These are phyloP conservation scores for Saccharomyces hybrid DNA, from an alignment of 1,139 yeast genomes.

Conservation along the genomic window DNA sequence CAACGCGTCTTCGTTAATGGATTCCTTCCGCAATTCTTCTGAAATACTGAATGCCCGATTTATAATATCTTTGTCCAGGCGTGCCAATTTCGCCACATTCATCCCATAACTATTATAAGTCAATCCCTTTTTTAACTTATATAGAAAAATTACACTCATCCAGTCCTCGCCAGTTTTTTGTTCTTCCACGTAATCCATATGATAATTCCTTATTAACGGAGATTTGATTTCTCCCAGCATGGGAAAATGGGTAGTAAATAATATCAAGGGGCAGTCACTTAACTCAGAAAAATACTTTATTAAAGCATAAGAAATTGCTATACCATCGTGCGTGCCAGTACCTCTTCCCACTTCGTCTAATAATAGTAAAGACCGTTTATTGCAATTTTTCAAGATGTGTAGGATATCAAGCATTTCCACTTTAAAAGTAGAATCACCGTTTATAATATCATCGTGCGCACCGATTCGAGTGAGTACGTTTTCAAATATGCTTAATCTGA, in stretches of 20 bases:
- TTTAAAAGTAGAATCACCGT: slow-evolving; percentile 42
- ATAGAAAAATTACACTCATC: slow-evolving; percentile 48
- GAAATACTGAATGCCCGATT: slow-evolving; percentile 44
- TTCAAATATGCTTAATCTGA: slow-evolving; percentile 37
- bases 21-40: slow-evolving; percentile 34
- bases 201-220: slow-evolving; percentile 48
- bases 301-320: slow-evolving; percentile 74
- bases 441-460: slow-evolving; percentile 36
- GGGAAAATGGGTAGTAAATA: slow-evolving; percentile 90
- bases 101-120: slow-evolving; percentile 67
- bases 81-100: slow-evolving; percentile 69
- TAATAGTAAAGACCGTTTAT: slow-evolving; percentile 35
- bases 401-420: slow-evolving; percentile 44
- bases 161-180: slow-evolving; percentile 31
- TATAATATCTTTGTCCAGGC: slow-evolving; percentile 46
- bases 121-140: slow-evolving; percentile 50
- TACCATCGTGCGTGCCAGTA: slow-evolving; percentile 86
- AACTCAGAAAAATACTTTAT: slow-evolving; percentile 50
- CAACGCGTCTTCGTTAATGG: slow-evolving; percentile 9
- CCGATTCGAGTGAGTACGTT: slow-evolving; percentile 41
- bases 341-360: slow-evolving; percentile 50
- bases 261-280: slow-evolving; percentile 44
- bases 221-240: slow-evolving; percentile 45
- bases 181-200: slow-evolving; percentile 63
- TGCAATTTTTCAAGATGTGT: slow-evolving; percentile 34